Base-by-base conservation (phyloP, 129 eudicot genomes). In the carrot (Daucus carota) region DNA sequence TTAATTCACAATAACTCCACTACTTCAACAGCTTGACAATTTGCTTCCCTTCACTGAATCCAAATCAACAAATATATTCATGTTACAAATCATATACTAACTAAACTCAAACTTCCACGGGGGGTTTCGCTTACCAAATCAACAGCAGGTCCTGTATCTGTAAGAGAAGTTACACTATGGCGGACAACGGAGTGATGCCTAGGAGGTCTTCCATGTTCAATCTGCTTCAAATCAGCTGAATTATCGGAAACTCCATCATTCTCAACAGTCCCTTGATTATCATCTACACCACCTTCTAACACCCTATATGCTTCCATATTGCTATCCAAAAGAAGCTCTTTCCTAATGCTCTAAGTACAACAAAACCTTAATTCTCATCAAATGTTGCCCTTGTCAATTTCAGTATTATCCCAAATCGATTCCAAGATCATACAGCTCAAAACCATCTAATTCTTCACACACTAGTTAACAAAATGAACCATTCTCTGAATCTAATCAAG, bases 191-290 rank as follows among this genome's bases (percentile, higher is more conserved):
- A 80, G 29, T 80, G 75, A 76, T 86, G 83, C 76, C 83, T 74
- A 18, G 90, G 96, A 52, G 93, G 96, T 68, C 83, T 89, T 38
- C 88, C 88, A 47, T 75, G 80, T 36, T 66, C 81, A 66, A 82
- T 52, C 41, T 86, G 89, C 83, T 72, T 89, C 80, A 83, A 66
- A 6, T 77, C 85, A 77, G 85, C 88, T 5, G 85, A 84, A 78
- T 80, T 78, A 72, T 83, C 89, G 4, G 88, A 81, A 31, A 69
- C 76, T 66, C 80, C 90, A 75, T 90, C 97, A 47, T 76, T 80
- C 57, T 36, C 70, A 33, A 31, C 76, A 59, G 90, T 73, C 40
- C 57, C 54, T 24, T 69, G 80, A 44, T 89, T 92, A 67, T 83
- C 84, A 74, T 48, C 76, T 72, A 67, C 79, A 77, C 82, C 75